Percentiles rank a stretch among this genome's conserved stretches.
Evolutionary conservation across 306 rosid genomes (phyloP).

Genomic region (Ziziphus jujuba): DNA sequence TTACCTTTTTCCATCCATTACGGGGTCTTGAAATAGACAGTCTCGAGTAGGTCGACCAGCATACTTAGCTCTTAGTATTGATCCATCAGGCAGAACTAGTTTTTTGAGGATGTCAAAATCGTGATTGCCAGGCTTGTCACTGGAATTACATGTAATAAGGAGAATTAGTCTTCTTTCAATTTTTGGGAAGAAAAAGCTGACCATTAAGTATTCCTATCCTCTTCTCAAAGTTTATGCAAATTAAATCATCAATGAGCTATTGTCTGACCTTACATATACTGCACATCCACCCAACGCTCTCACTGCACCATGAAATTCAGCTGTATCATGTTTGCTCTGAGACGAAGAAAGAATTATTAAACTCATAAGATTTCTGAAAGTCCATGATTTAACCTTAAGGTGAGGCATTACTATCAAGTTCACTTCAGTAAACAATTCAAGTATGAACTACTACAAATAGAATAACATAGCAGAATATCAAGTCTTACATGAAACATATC

Average conservation of each 20-base stretch:
- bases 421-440: neutral
- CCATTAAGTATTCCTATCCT: neutral
- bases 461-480: neutral
- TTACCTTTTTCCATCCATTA: slow-evolving; percentile 61
- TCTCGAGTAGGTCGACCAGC: slow-evolving; percentile 78
- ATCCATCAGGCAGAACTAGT: slow-evolving; percentile 65
- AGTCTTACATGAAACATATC: slow-evolving; percentile 73
- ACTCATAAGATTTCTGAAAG: neutral
- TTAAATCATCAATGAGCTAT: neutral
- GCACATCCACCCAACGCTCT: slow-evolving; percentile 86
- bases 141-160: slow-evolving; percentile 24
- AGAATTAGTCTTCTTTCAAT: neutral
- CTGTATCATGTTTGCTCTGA: slow-evolving; percentile 69
- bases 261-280: slow-evolving; percentile 61
- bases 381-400: too few relatives aligned
- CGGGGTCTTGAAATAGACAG: slow-evolving; percentile 62
- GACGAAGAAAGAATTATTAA: slow-evolving; percentile 6
- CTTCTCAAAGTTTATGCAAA: slow-evolving; percentile 2
- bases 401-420: too few relatives aligned
- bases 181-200: neutral
- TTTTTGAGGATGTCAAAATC: slow-evolving; percentile 64
- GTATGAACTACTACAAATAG: neutral
- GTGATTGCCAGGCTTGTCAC: slow-evolving; percentile 71
- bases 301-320: slow-evolving; percentile 80
- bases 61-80: slow-evolving; percentile 59